Evolutionary conservation across 495 filamentous ascomycete genomes (phyloP), one percentile per base, ranked within the genome.

Genomic region (Aspergillus sclerotiicarbonarius): DNA sequence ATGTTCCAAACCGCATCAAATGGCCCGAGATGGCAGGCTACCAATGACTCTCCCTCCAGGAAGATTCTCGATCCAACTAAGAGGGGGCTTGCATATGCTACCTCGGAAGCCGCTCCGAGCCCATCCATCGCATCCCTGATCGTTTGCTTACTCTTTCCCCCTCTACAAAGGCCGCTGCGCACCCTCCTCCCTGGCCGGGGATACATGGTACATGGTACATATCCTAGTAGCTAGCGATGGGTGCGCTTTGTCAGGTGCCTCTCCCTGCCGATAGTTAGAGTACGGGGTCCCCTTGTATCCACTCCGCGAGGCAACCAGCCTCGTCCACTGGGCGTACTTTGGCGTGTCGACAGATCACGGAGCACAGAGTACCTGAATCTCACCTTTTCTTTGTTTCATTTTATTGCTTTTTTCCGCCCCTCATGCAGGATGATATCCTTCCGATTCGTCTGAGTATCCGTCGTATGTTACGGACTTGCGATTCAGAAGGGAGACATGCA

Each of bases 31-130:
- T 35, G 33, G 33, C 33, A 35, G 33, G 33, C 33, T 9, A 13
- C 33, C 37, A 41, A n/a, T n/a, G 2, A 21, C 44, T 18, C 21
- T 16, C 13, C 15, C 16, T 50, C 50, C 39, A 56, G 58, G 58
- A 53, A 37, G 51, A 56, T 55, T 55, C 21, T 54, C 59, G 57
- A 62, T 65, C 63, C 54, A 60, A 50, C 59, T 62, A 64, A 48
- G 35, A 56, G 51, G 35, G 16, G 56, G 53, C 56, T 58, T 65
- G 57, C 59, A 65, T 62, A 65, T 59, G 59, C 59, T 62, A 58
- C 59, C 63, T 62, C 59, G 63, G 57, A 54, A 60, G 48, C 46
- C 48, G 43, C 59, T 60, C 59, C 63, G 63, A 62, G 54, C 47
- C 46, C 21, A 55, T 65, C 47, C 45, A 51, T 41, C 37, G 37